phyloP scores from a whole-genome alignment of 768 basidiomycete species.

The Suillus subaureus region DNA sequence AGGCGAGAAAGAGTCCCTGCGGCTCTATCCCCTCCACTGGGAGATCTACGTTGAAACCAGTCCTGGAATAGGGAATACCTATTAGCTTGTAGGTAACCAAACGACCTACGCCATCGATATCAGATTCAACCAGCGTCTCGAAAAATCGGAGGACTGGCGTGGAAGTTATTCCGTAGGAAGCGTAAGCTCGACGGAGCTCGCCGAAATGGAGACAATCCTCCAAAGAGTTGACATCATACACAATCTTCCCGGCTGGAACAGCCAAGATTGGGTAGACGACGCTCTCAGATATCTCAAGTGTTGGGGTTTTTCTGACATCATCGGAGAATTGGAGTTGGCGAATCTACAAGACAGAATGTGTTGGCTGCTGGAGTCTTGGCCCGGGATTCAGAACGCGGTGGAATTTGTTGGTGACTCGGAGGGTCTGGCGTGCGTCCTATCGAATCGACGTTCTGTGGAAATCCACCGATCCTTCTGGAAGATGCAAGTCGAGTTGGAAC shows the following conservation, averaged over 20 bases:
- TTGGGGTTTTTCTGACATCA: background rate
- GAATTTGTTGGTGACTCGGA: background rate
- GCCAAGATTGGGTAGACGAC: background rate
- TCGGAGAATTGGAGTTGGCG: background rate
- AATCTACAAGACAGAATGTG: background rate
- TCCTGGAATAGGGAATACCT: conserved; percentile 22
- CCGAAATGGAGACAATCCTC: background rate
- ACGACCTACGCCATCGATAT: conserved; percentile 25
- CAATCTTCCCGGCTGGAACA: background rate
- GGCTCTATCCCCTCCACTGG: conserved; percentile 27
- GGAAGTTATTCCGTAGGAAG: conserved; percentile 27
- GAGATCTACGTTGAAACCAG: conserved; percentile 28
- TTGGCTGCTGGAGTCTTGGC: background rate
- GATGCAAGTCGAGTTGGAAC: no score
- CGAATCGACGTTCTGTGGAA: background rate
- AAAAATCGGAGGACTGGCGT: conserved; percentile 20
- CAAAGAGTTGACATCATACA: background rate
- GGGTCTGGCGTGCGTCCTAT: background rate
- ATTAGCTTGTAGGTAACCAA: conserved; percentile 25
- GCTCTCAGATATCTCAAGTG: background rate
- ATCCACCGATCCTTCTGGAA: background rate
- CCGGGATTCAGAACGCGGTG: background rate
- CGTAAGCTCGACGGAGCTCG: conserved; percentile 2
- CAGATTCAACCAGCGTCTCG: conserved; percentile 9
- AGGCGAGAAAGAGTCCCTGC: conserved; percentile 1